phyloP scores from a whole-genome alignment of 1,284 basidiomycete species.

The Exsudoporus floridanus region DNA sequence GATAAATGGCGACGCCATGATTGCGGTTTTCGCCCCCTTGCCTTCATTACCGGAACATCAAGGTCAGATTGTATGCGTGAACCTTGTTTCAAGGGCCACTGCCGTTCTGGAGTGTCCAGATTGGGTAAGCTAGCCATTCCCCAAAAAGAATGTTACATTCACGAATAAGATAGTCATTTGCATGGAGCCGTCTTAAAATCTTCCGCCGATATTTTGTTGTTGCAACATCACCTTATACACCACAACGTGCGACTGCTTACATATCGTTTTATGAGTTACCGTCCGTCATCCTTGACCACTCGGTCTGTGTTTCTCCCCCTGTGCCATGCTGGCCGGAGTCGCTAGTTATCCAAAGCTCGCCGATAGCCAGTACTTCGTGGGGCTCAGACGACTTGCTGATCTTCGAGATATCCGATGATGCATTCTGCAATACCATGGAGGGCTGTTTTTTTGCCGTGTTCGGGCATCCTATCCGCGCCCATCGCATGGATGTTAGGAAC shows the following conservation, averaged over 20 bases:
- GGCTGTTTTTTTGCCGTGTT: slow-evolving; percentile 21
- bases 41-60: slow-evolving; percentile 3
- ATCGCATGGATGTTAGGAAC: background rate
- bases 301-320: background rate
- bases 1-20: slow-evolving; percentile 20
- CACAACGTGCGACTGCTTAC: background rate
- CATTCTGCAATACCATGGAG: background rate
- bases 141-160: background rate
- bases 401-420: slow-evolving; percentile 21
- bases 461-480: slow-evolving; percentile 1
- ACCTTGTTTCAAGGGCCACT: slow-evolving; percentile 15
- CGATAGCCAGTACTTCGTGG: slow-evolving; percentile 20
- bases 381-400: background rate
- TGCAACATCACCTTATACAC: background rate
- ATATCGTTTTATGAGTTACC: slow-evolving; percentile 25
- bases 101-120: slow-evolving; percentile 17
- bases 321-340: slow-evolving; percentile 19
- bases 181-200: slow-evolving; percentile 12
- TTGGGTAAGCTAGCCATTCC: slow-evolving; percentile 15
- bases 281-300: slow-evolving; percentile 12
- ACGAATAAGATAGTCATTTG: slow-evolving; percentile 8
- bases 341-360: slow-evolving; percentile 2
- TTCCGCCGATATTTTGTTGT: slow-evolving; percentile 17
- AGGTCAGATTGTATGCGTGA: slow-evolving; percentile 22
- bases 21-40: slow-evolving; percentile 7